A percentile compares a stretch with the other conserved stretches of the same genome.
phyloP scores from a whole-genome alignment of 805 yeast genomes.

The Zygoascus flipseniorum region DNA sequence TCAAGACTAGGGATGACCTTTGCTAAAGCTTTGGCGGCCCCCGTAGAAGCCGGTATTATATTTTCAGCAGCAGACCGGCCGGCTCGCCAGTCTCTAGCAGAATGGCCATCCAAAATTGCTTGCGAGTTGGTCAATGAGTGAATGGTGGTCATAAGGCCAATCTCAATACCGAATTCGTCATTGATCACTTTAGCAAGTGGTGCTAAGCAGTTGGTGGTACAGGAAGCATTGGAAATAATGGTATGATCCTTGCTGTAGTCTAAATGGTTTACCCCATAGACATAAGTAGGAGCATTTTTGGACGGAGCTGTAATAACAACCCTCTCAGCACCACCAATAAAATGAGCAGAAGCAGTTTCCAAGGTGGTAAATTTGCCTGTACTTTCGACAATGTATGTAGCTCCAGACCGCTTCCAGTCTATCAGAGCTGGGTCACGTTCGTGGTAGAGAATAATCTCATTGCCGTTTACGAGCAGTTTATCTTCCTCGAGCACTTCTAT shows the following conservation, averaged over 20 bases:
- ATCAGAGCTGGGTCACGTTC: slow-evolving; percentile 79
- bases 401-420: slow-evolving; percentile 79
- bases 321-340: slow-evolving; percentile 87
- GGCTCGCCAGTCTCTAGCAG: slow-evolving; percentile 97
- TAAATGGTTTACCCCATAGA: slow-evolving; percentile 79
- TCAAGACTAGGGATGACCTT: slow-evolving; percentile 82
- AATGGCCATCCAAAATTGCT: slow-evolving; percentile 93
- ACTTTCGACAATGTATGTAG: slow-evolving; percentile 81
- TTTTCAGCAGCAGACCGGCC: slow-evolving; percentile 71
- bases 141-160: slow-evolving; percentile 92
- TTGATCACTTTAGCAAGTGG: slow-evolving; percentile 85
- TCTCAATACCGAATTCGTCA: slow-evolving; percentile 77
- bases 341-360: slow-evolving; percentile 76
- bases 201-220: slow-evolving; percentile 93
- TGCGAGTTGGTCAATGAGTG: slow-evolving; percentile 94
- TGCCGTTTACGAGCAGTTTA: slow-evolving; percentile 55
- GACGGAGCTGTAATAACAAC: slow-evolving; percentile 92
- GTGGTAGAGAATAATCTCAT: slow-evolving; percentile 55
- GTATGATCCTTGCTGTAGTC: slow-evolving; percentile 63
- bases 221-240: slow-evolving; percentile 85
- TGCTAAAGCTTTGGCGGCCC: slow-evolving; percentile 97
- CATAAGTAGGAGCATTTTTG: slow-evolving; percentile 90
- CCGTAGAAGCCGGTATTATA: slow-evolving; percentile 91
- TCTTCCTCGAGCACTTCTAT: slow-evolving; percentile 45
- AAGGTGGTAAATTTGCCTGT: slow-evolving; percentile 85